Base-by-base conservation (phyloP, 768 basidiomycete genomes). In the Austroboletus festivus region DNA sequence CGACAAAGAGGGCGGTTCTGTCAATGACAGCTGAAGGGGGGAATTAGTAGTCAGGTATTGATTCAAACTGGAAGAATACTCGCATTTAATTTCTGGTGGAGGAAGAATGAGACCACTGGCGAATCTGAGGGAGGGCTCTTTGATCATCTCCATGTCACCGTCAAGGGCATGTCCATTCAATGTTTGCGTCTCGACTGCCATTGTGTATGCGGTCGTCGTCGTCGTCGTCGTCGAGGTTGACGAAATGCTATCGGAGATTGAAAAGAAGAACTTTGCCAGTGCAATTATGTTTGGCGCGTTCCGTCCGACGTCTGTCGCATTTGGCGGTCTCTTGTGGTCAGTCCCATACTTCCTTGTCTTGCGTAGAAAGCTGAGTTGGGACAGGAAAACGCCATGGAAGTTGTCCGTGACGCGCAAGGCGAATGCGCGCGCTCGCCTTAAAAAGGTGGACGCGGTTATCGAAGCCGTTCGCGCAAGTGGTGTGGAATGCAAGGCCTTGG, bases 311-410 rank as follows among this genome's bases (percentile, higher is more conserved):
- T 74, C 77, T 59, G 77, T 82, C 54, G 80, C 76, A 55, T 73
- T 76, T 30, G 77, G 83, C 34, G 94, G 94, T 68, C 81, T 97
- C 42, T 76, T 96, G 49, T 96, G 94, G 94, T 93, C 54, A 63
- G 24, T 38, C n/a, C n/a, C 33, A 10, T 30, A 22, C 52, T 30
- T 34, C 19, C n/a, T n/a, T n/a, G 23, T 26, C 31, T 48, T 16
- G 5, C 23, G 21, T n/a, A n/a, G 35, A 39, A 41, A 20, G 26
- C 42, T 58, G 28, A 55, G 19, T 24, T 9, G 33, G 19, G 13
- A 3, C 62, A 97, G 94, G 94, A 97, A 97, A 73, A 82, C 78
- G 15, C 94, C 95, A 43, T 97, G 91, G 91, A 86, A 89, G 62
- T 70, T 99, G 58, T 96, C 93, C 15, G 69, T 78, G 16, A 94